Base-by-base conservation (phyloP, 164 flowering plant genomes). In the Chimonanthus praecox region DNA sequence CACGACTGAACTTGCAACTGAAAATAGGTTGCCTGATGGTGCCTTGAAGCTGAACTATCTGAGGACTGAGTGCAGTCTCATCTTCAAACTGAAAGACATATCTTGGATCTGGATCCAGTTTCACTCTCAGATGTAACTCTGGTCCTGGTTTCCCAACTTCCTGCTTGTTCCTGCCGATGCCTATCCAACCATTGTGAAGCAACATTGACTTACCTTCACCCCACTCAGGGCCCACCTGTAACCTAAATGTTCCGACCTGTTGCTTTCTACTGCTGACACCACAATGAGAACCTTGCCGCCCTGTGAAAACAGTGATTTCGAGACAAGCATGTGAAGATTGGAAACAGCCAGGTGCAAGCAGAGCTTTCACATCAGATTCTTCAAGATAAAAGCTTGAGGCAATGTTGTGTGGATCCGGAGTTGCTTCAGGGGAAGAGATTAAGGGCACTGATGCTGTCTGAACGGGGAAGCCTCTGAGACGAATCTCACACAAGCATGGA, bases 81-180 rank as follows among this genome's bases (percentile, higher is more conserved):
- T 91, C 95, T 74, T 90, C 95, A 73, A 93, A 93, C 87, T 91
- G 97, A 77, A 93, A 93, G 6, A 93, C 90, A 68, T 88, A 94
- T 87, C 98, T 87, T n/a, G 98, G 98, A 77, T 94, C 98, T 71
- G 97, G 98, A 77, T 94, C 98, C 69, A 93, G 80, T 80, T 89
- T 90, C 74, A 91, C 94, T 77, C 80, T 85, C 76, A 93, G 79
- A 81, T 93, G 98, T 74, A 93, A 87, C 83, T 92, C 98, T 5
- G 85, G 85, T 50, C 82, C 88, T 5, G 85, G 78, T 80, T 87
- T 92, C 62, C 85, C 87, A 58, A 68, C 71, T 44, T 87, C 94
- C 69, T 82, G 86, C 79, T 79, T 85, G 75, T 69, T 83, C 73
- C 87, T 90, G 43, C 94, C 92, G 49, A 92, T 89, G 11, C 88